These are phyloP conservation scores for Fusarium longipes DNA, from an alignment of 2,329 filamentous ascomycete species.

Conservation along the genomic window DNA sequence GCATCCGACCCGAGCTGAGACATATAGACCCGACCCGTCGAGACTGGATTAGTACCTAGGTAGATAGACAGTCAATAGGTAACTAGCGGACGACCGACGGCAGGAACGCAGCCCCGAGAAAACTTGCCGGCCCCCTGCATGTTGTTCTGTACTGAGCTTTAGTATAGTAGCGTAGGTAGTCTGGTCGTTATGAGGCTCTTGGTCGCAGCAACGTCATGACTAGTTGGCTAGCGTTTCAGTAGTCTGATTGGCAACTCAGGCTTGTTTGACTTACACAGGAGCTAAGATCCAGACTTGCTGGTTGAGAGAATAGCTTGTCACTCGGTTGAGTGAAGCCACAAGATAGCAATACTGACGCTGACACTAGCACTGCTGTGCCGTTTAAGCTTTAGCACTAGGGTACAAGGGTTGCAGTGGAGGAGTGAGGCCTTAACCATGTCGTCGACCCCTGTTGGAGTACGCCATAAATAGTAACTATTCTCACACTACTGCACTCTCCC, in stretches of 20 bases:
- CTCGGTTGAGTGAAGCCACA: slow-evolving; percentile 8
- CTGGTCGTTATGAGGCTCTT: slow-evolving; percentile 1
- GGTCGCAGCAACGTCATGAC: background rate
- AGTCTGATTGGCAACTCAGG: background rate
- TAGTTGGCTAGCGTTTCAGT: background rate
- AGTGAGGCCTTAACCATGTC: slow-evolving; percentile 10
- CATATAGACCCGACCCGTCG: slow-evolving; percentile 17
- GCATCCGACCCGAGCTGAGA: slow-evolving; percentile 5
- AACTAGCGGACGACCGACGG: background rate
- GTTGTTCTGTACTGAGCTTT: too few relatives aligned
- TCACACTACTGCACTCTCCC: slow-evolving; percentile 8
- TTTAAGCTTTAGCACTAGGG: slow-evolving; percentile 43
- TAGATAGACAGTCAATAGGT: background rate
- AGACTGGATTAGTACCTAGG: too few relatives aligned
- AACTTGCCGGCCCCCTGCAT: background rate
- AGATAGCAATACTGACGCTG: background rate
- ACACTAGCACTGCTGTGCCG: slow-evolving; percentile 24
- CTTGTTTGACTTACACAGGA: background rate
- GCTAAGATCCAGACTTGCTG: background rate
- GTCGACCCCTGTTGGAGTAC: slow-evolving; percentile 11
- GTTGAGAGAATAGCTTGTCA: slow-evolving; percentile 1
- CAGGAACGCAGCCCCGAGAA: background rate
- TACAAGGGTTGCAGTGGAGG: slow-evolving; percentile 7
- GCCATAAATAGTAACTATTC: slow-evolving; percentile 41
- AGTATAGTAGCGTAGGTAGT: background rate